phyloP scores from a whole-genome alignment of 2,329 filamentous ascomycete species.

The Paracoccidioides brasiliensis region DNA sequence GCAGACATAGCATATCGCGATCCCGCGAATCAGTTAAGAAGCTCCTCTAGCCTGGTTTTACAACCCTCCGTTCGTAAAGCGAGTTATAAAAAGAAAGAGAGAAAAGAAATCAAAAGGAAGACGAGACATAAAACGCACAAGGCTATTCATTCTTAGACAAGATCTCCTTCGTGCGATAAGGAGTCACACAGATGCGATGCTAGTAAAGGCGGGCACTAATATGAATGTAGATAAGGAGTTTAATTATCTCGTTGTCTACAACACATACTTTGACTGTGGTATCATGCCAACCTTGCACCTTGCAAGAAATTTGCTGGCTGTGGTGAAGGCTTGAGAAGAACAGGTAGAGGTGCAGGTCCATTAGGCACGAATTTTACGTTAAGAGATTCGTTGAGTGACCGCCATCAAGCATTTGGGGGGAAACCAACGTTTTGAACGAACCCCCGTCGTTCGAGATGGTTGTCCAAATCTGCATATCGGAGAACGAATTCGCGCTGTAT shows the following conservation, averaged over 20 bases:
- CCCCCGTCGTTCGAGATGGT: constrained; percentile 29
- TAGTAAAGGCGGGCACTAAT: too few relatives aligned
- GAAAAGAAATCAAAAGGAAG: background rate
- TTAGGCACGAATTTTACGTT: background rate
- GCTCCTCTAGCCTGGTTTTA: background rate
- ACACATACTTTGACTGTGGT: background rate
- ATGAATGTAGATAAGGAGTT: background rate
- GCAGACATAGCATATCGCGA: background rate
- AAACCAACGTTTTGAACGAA: constrained; percentile 24
- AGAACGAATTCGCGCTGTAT: constrained; percentile 35
- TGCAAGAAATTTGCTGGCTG: background rate
- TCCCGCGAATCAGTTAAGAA: background rate
- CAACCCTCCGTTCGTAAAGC: background rate
- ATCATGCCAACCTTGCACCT: background rate
- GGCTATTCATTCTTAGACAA: background rate
- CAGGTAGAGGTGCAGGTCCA: background rate
- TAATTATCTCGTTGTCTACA: background rate
- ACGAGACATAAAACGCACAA: background rate
- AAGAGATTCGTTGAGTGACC: background rate
- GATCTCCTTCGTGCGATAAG: background rate
- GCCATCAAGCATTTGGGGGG: constrained; percentile 14
- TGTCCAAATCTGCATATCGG: constrained; percentile 38
- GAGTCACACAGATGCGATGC: background rate
- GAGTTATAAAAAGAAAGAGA: background rate
- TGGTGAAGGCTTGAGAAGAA: background rate